phyloP scores from a whole-genome alignment of 164 flowering plant species.

The Akebia trifoliata region DNA sequence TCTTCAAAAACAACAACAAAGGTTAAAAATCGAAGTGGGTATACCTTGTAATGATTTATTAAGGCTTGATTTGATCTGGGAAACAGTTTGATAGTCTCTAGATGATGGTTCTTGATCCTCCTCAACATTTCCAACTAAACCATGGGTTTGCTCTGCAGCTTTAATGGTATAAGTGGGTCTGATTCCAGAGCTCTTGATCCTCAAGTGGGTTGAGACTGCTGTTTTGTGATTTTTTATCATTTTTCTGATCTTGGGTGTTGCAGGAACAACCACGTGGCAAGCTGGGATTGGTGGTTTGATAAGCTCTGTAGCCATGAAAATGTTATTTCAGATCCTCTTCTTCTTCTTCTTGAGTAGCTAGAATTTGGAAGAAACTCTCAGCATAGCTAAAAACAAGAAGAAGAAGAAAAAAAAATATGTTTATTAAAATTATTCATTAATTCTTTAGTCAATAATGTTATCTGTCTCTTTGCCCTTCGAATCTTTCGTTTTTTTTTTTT shows the following conservation, averaged over 20 bases:
- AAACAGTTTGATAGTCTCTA: conserved; percentile 11
- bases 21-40: background rate
- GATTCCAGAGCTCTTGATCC: conserved; percentile 21
- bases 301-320: conserved; percentile 55
- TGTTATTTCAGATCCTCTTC: background rate
- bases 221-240: conserved; percentile 20
- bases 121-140: conserved; percentile 23
- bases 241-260: conserved; percentile 20
- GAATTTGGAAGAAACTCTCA: background rate
- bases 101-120: conserved; percentile 7
- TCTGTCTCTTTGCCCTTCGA: too few species aligned
- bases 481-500: too few species aligned
- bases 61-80: conserved; percentile 48
- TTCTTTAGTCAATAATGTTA: too few species aligned
- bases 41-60: conserved; percentile 53
- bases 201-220: conserved; percentile 21
- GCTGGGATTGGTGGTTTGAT: conserved; percentile 33
- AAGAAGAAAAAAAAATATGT: too few species aligned
- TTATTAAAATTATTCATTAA: too few species aligned
- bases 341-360: too few species aligned
- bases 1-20: background rate
- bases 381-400: background rate
- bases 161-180: conserved; percentile 25
- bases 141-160: conserved; percentile 40
- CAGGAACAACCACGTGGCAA: conserved; percentile 28